Base-by-base conservation (phyloP, 768 basidiomycete species). In the Lentinula raphanica region DNA sequence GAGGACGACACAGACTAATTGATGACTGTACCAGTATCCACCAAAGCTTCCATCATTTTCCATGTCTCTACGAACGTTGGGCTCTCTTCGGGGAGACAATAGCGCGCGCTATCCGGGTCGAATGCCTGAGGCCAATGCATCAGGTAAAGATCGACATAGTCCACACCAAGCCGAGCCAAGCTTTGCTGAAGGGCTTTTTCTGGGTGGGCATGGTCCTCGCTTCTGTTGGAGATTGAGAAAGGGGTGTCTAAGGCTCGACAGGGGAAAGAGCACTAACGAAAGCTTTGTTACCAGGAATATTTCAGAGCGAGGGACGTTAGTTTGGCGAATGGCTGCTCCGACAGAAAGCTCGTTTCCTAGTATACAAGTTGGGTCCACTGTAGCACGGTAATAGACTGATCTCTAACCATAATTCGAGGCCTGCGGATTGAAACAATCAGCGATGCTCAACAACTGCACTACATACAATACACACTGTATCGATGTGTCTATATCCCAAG, bases 71-170 rank as follows among this genome's bases (percentile, higher is more conserved):
- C 50, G 32, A 74, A 69, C 3, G 69, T 72, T 9, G 73, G 72
- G 29, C 59, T 63, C 54, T 63, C 60, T 8, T 65, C 54, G 11
- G 68, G 70, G 2, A 53, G 44, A n/a, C 42, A 48, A 32, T 21
- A 57, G 9, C 45, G 28, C 29, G 29, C 58, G 9, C 17, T 13
- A 25, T 42, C 44, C 3, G 29, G 3, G 27, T 42, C 39, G 15
- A 63, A 19, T 3, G 71, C 63, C 58, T 71, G 71, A 21, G 74
- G 72, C 71, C 71, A 74, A 58, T 77, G 76, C 61, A 78, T 71
- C 19, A 77, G 67, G 63, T 76, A 81, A n/a, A 82, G 61, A 66
- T 82, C 80, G 38, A 82, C 71, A 66, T 81, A 81, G 36, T 74
- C 73, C 17, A 69, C 64, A 25, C 67, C 67, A 17, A 76, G 67